Percentiles rank a stretch among this genome's conserved stretches.
phyloP scores from a whole-genome alignment of 495 filamentous ascomycete genomes.

The Aspergillus affinis region DNA sequence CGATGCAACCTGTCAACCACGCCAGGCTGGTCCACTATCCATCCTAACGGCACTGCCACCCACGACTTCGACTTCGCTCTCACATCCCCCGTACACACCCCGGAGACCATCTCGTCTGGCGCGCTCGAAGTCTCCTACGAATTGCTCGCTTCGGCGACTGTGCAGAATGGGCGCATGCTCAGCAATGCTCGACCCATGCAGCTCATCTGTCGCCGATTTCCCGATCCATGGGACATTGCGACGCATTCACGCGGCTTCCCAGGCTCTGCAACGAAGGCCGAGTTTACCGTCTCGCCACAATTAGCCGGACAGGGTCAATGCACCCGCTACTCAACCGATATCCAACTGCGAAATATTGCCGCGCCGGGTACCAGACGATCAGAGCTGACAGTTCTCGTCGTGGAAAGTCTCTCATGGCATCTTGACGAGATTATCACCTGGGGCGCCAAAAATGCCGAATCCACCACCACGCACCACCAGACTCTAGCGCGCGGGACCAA shows the following conservation, averaged over 20 bases:
- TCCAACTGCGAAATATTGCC: neutral
- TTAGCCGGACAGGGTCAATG: neutral
- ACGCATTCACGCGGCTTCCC: neutral
- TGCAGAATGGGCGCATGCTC: neutral
- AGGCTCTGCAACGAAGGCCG: neutral
- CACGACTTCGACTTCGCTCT: neutral
- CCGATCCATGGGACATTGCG: neutral
- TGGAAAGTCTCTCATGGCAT: neutral
- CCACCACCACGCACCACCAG: neutral
- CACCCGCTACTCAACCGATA: neutral
- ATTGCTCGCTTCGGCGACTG: neutral
- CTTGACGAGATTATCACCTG: neutral
- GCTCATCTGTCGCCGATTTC: neutral
- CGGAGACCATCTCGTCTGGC: neutral
- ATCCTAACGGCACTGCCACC: neutral
- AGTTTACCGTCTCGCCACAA: neutral
- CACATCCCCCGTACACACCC: neutral
- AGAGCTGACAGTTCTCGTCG: neutral
- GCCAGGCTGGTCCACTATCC: neutral
- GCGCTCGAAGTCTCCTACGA: neutral
- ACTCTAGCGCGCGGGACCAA: neutral
- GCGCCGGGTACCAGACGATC: neutral
- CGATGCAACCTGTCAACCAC: neutral
- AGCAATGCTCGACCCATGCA: neutral
- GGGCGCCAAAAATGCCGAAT: neutral